A percentile compares a stretch with the other conserved stretches of the same genome.
Evolutionary conservation across 441 rosid genomes (phyloP).

Genomic region (Gossypium gossypioides): DNA sequence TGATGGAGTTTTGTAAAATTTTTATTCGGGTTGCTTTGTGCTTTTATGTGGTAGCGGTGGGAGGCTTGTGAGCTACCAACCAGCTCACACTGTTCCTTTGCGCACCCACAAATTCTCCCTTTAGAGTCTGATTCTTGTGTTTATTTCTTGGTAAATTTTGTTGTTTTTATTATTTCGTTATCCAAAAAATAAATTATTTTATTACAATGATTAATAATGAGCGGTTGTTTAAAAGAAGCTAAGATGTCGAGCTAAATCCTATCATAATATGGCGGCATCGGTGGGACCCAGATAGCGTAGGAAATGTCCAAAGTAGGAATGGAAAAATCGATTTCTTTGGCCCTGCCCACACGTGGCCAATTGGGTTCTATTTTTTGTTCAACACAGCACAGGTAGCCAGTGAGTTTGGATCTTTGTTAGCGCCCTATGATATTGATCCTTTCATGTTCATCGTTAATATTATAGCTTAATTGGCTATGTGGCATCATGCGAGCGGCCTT

Average conservation of each 20-base stretch:
- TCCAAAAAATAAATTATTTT: not conserved
- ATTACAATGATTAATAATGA: not conserved
- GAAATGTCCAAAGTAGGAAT: constrained; percentile 20
- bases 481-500: not conserved
- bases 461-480: not conserved
- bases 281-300: constrained; percentile 14
- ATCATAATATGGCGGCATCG: not conserved
- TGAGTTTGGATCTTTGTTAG: not conserved
- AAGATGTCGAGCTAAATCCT: not conserved
- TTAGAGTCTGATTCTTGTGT: not conserved
- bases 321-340: constrained; percentile 24
- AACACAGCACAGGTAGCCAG: too few species aligned
- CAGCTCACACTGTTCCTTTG: not conserved
- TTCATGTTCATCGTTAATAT: not conserved
- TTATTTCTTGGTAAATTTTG: constrained; percentile 4
- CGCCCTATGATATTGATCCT: not conserved
- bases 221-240: constrained; percentile 7
- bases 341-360: constrained; percentile 42
- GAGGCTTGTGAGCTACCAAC: constrained; percentile 12
- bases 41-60: constrained; percentile 12
- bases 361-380: not conserved
- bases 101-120: not conserved
- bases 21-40: not conserved
- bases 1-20: not conserved
- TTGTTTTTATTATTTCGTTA: not conserved